Evolutionary conservation across 306 rosid genomes (phyloP).

Genomic region (Fragaria ananassa): DNA sequence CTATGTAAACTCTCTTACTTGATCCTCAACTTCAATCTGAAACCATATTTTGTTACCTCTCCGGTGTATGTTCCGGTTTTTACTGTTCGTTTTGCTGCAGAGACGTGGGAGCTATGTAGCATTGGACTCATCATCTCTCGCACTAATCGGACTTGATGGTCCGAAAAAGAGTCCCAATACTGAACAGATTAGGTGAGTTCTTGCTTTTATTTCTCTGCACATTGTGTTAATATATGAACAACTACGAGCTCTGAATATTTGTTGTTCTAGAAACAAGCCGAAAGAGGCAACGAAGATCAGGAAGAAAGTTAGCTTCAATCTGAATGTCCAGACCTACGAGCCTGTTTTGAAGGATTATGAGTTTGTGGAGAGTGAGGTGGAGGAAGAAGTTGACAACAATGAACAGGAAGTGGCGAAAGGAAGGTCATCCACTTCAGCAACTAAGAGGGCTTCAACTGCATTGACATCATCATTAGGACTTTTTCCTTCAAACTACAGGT

Average conservation of each 20-base stretch:
- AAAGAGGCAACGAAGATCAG: conserved; percentile 55
- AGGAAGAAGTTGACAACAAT: conserved; percentile 36
- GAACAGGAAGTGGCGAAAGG: conserved; percentile 20
- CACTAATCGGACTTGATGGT: conserved; percentile 26
- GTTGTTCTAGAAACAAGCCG: conserved; percentile 40
- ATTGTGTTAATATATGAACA: neutral
- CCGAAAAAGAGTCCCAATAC: conserved; percentile 23
- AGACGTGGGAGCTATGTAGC: conserved; percentile 54
- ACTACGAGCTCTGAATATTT: conserved; percentile 11
- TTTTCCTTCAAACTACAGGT: conserved; percentile 66
- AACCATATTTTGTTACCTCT: neutral
- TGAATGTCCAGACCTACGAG: conserved; percentile 75
- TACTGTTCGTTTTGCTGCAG: conserved; percentile 37
- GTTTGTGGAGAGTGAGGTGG: conserved; percentile 34
- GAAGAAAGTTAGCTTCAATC: conserved; percentile 90
- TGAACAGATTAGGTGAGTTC: conserved; percentile 45
- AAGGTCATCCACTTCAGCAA: conserved; percentile 24
- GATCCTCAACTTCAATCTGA: conserved; percentile 6
- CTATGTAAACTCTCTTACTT: conserved; percentile 40
- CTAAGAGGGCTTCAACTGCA: conserved; percentile 23
- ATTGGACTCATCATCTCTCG: conserved; percentile 38
- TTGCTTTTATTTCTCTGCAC: neutral
- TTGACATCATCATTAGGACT: conserved; percentile 14
- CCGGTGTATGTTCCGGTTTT: neutral
- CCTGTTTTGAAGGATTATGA: conserved; percentile 51